Conservation (phyloP, 164 flowering plant genomes). For the Tetracentron sinense region DNA sequence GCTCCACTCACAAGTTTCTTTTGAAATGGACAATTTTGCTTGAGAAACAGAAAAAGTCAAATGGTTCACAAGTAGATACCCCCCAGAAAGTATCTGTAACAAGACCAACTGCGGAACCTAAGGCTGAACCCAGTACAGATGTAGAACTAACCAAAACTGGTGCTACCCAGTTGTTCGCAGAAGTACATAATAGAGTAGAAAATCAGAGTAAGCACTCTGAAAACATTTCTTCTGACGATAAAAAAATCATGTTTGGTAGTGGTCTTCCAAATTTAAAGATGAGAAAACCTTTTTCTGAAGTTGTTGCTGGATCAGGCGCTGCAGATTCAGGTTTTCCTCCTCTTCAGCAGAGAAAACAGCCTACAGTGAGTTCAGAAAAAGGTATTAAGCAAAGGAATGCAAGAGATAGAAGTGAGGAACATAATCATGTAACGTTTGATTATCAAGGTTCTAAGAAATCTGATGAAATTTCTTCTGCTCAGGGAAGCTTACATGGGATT, state of each 20-base stretch:
- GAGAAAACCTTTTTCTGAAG: slow-evolving; percentile 88
- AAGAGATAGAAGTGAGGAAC: slow-evolving; percentile 30
- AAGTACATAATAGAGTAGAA: slow-evolving; percentile 23
- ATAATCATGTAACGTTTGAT: slow-evolving; percentile 18
- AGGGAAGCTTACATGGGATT: slow-evolving; percentile 21
- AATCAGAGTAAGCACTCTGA: slow-evolving; percentile 22
- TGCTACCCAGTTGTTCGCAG: slow-evolving; percentile 20
- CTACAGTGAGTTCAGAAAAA: slow-evolving; percentile 30
- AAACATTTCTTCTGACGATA: slow-evolving; percentile 27
- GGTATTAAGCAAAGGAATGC: slow-evolving; percentile 35
- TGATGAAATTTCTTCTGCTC: slow-evolving; percentile 27
- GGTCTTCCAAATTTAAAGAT: slow-evolving; percentile 59
- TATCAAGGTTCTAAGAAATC: slow-evolving; percentile 30
- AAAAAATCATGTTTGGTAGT: slow-evolving; percentile 50
- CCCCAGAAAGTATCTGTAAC: slow-evolving; percentile 25
- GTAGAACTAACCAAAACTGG: slow-evolving; percentile 24
- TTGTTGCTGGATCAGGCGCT: slow-evolving; percentile 77
- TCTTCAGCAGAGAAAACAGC: slow-evolving; percentile 55
- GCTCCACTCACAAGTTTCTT: slow-evolving; percentile 59
- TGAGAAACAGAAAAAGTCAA: slow-evolving; percentile 33
- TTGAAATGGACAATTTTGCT: slow-evolving; percentile 53
- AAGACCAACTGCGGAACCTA: slow-evolving; percentile 20
- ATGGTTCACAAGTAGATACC: slow-evolving; percentile 19
- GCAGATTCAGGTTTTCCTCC: slow-evolving; percentile 78
- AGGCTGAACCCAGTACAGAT: slow-evolving; percentile 24